Conservation (phyloP, 2,329 filamentous ascomycete species). For the Fusarium domesticum region DNA sequence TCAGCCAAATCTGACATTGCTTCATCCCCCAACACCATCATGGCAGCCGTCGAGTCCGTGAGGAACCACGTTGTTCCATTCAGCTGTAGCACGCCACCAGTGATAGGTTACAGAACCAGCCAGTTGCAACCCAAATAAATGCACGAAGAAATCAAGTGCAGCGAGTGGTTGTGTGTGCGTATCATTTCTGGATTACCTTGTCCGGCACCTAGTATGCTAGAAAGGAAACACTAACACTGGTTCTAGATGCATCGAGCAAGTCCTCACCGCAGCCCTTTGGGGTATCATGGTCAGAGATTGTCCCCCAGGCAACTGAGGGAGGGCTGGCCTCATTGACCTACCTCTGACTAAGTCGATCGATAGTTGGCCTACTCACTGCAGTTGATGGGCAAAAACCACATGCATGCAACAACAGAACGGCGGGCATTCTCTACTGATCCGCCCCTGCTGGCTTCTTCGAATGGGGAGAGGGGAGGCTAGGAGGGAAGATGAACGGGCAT, state of each 20-base stretch:
- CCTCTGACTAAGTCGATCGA: not conserved
- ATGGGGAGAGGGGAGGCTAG: no score
- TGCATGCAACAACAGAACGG: not conserved
- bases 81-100: not conserved
- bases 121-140: not conserved
- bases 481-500: no score
- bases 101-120: not conserved
- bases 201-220: no score
- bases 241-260: not conserved
- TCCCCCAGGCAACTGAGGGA: not conserved
- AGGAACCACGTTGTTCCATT: not conserved
- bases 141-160: not conserved
- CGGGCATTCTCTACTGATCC: no score
- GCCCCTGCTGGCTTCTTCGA: no score
- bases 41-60: not conserved
- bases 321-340: not conserved
- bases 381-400: not conserved
- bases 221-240: not conserved
- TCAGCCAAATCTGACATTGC: not conserved
- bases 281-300: no score
- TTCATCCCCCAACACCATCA: not conserved
- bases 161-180: not conserved
- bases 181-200: not conserved
- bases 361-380: not conserved
- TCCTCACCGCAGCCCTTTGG: not conserved